Base-by-base conservation (phyloP, 2,329 filamentous ascomycete genomes). In the Pseudocercospora cruenta region DNA sequence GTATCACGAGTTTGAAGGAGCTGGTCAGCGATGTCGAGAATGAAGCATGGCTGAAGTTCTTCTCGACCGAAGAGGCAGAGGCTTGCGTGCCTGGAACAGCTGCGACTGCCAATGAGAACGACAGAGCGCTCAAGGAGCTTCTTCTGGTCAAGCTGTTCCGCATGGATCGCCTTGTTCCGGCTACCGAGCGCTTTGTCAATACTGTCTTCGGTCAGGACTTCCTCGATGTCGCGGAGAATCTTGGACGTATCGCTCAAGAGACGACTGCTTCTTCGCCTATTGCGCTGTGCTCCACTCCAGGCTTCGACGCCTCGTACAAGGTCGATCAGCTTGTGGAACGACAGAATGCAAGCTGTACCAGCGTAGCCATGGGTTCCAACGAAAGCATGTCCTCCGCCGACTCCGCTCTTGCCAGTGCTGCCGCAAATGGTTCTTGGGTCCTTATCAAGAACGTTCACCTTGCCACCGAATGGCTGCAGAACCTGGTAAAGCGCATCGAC, bases 231-330 rank as follows among this genome's bases (percentile, higher is more conserved):
- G 90, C 90, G 58, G 92, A 94, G 74, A 94, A 98, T 76, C 86
- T 99, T 55, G 90, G 90, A 76, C 88, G 91, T 66, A 94, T 95
- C 19, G 91, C 96, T 64, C 87, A 89, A 60, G 90, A 96, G 79
- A 93, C 97, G 60, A 90, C 90, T 5, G 89, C 94, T 31, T 92
- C 89, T 33, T 89, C 92, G 2, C 95, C 95, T 9, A 91, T 99
- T 71, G 91, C 95, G 3, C 86, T 99, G 39, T 94, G 94, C 74
- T 99, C 95, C 5, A 97, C 91, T 75, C 93, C 94, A 67, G 95
- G 95, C 43, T 99, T 99, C 78, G 95, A 99, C 80, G 96, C 96
- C 62, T 97, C 93, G 78, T 99, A 98, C 88, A 99, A 99, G 84
- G 95, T 99, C 67, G 95, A 99, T 79, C 93, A 90, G 67, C 85